Evolutionary conservation across 2,329 filamentous ascomycete species (phyloP), one percentile per base, ranked within the genome.

Genomic region (Beauveria pseudobassiana): DNA sequence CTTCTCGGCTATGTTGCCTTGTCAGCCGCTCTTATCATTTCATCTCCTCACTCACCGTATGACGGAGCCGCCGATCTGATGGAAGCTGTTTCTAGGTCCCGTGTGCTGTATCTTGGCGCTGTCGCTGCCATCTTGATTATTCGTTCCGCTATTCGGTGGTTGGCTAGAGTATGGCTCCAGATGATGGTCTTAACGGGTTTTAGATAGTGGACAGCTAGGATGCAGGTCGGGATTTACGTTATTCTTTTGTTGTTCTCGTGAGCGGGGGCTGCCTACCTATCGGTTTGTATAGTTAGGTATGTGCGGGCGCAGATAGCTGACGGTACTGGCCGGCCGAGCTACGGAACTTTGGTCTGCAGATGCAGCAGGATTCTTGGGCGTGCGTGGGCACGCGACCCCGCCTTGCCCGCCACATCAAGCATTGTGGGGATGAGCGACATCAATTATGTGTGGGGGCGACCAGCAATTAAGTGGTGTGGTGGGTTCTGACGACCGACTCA

Each of bases 11-110:
- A 12, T 24, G 14, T 16, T 30, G 22, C n/a, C 56, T 20, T n/a
- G 16, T 30, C 53, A 18, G 28, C 34, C 16, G 18, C 5, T 38
- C 7, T 58, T 30, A 46, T n/a, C 22, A 51, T 59, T 43, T 43
- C 54, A 58, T 46, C n/a, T 30, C 42, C 16, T 48, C 59, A 76
- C 82, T 78, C 67, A 86, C 83, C 77, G 71, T 89, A 89, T 10
- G 87, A 89, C 46, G 87, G 87, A n/a, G 86, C 86, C 8, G 81
- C 81, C 20, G 86, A 89, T 66, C 78, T 84, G 64, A 89, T 82
- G 10, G 87, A 89, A 7, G 83, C 80, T 24, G 86, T 87, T 67
- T 89, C 87, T 63, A 87, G 84, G 70, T 89, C 86, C 63, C 84
- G 81, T 6, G 74, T 67, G 65, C 70, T 73, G 62, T 75, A 76